These are phyloP conservation scores for Taphrina betulina DNA, from an alignment of 1,139 yeast genomes.

Conservation along the genomic window DNA sequence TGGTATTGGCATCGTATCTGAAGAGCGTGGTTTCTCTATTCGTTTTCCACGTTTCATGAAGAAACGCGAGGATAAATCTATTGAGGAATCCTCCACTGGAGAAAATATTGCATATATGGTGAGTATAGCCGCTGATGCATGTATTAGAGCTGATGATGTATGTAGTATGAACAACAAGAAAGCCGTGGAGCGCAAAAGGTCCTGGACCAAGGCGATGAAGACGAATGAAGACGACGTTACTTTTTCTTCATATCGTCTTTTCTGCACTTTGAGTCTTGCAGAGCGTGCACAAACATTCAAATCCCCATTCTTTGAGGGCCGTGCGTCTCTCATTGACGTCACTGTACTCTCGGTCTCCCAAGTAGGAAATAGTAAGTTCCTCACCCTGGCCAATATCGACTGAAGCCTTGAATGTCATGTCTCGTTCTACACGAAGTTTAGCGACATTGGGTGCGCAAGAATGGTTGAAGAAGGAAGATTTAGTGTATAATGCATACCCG, in stretches of 20 bases:
- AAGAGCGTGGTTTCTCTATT: slow-evolving; percentile 81
- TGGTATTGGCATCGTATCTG: slow-evolving; percentile 43
- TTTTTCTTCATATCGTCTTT: neutral
- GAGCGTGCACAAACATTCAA: slow-evolving; percentile 15
- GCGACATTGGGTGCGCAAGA: slow-evolving; percentile 55
- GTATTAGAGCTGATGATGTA: slow-evolving; percentile 11
- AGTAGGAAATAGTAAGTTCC: slow-evolving; percentile 28
- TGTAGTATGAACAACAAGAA: slow-evolving; percentile 29
- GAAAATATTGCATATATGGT: slow-evolving; percentile 81
- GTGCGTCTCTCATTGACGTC: slow-evolving; percentile 3
- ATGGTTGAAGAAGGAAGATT: slow-evolving; percentile 70
- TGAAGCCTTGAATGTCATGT: slow-evolving; percentile 41
- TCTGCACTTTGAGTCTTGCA: slow-evolving; percentile 4
- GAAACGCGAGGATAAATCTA: slow-evolving; percentile 79
- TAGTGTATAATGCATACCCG: slow-evolving; percentile 66
- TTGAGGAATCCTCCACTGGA: slow-evolving; percentile 87
- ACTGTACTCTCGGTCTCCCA: slow-evolving; percentile 25
- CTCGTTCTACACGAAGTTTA: slow-evolving; percentile 45
- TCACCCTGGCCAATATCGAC: slow-evolving; percentile 16
- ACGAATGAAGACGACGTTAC: slow-evolving; percentile 5
- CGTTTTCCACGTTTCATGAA: slow-evolving; percentile 89
- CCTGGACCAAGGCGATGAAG: slow-evolving; percentile 9
- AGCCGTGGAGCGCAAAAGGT: slow-evolving; percentile 14
- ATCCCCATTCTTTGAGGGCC: slow-evolving; percentile 22
- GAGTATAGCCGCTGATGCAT: neutral